Evolutionary conservation across 1,284 basidiomycete genomes (phyloP).

Genomic region (Sphaerobolus stellatus): DNA sequence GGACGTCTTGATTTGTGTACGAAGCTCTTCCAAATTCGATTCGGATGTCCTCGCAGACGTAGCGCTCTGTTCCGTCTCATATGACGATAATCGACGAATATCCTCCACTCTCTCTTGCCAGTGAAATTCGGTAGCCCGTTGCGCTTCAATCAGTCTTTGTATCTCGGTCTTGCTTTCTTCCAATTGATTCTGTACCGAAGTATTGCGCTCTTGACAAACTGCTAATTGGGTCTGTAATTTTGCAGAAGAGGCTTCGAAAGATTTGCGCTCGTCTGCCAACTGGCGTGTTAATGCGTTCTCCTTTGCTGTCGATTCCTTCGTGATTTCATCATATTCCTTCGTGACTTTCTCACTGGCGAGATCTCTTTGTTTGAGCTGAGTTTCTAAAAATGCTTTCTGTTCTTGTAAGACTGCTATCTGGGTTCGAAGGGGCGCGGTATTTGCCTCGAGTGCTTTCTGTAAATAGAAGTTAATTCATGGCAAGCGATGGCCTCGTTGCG

Average conservation of each 20-base stretch:
- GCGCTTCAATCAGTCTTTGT: not conserved
- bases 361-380: slow-evolving; percentile 6
- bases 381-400: slow-evolving; percentile 2
- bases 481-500: not conserved
- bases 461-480: not conserved
- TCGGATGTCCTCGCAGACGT: not conserved
- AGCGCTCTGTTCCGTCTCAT: not conserved
- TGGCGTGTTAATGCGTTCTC: not conserved
- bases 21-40: not conserved
- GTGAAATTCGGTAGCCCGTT: not conserved
- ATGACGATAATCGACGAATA: not conserved
- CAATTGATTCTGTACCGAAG: not conserved
- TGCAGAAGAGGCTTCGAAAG: not conserved
- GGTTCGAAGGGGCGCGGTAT: not conserved
- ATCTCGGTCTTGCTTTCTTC: not conserved
- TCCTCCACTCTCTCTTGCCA: not conserved
- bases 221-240: not conserved
- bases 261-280: not conserved
- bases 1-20: not conserved
- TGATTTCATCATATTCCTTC: too few species aligned
- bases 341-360: not conserved
- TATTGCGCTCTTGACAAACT: slow-evolving; percentile 4
- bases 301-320: slow-evolving; percentile 1
- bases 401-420: slow-evolving; percentile 8
- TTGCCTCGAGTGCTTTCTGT: slow-evolving; percentile 5